Percentiles rank a stretch among this genome's conserved stretches.
phyloP scores from a whole-genome alignment of 495 filamentous ascomycete species.

The Extremus antarcticus region DNA sequence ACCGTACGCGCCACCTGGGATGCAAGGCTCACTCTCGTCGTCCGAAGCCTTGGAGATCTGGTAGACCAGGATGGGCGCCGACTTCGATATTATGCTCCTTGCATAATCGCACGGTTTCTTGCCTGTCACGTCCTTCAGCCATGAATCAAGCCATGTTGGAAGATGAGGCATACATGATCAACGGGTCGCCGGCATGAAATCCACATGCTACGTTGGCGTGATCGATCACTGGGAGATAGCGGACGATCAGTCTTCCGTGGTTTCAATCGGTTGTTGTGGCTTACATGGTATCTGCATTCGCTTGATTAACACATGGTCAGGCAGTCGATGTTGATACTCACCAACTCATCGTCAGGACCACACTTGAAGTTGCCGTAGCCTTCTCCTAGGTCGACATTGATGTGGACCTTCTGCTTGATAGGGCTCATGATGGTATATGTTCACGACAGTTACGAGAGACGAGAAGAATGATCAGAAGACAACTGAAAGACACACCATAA shows the following conservation, averaged over 20 bases:
- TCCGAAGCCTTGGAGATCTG: constrained; percentile 53
- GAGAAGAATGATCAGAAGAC: neutral
- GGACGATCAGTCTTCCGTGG: neutral
- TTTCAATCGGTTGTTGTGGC: neutral
- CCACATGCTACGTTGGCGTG: constrained; percentile 55
- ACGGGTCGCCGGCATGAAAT: constrained; percentile 49
- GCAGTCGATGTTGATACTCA: constrained; percentile 26
- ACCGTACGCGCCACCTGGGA: neutral
- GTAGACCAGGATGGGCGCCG: constrained; percentile 52
- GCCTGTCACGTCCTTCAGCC: neutral
- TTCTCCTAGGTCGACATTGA: constrained; percentile 45
- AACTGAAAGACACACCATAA: neutral
- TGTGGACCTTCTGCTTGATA: constrained; percentile 39
- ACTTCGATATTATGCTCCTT: constrained; percentile 43
- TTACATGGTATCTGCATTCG: neutral
- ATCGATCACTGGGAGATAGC: constrained; percentile 35
- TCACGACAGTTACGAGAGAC: no score
- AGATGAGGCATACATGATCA: constrained; percentile 46
- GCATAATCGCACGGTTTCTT: constrained; percentile 43
- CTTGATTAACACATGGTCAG: neutral
- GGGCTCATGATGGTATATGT: constrained; percentile 32
- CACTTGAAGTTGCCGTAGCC: constrained; percentile 39
- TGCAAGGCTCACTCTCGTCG: constrained; percentile 28
- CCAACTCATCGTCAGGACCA: constrained; percentile 46
- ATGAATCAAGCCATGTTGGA: neutral